Conservation (phyloP, 352 stramenopile species). For the Achlya hypogyna region DNA sequence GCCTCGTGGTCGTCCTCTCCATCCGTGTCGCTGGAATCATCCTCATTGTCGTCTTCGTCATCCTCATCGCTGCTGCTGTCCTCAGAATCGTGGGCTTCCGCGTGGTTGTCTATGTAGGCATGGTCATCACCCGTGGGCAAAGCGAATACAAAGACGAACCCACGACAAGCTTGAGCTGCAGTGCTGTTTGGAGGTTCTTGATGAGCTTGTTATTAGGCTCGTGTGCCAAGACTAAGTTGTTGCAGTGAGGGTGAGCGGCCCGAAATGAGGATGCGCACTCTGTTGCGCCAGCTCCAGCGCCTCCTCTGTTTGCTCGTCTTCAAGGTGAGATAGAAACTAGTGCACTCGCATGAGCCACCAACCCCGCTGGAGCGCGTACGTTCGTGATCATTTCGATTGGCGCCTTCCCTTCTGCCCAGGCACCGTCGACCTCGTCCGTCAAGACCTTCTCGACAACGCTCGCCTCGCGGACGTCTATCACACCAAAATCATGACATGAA, state of each 20-base stretch:
- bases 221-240: neutral
- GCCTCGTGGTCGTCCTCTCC: constrained; percentile 3
- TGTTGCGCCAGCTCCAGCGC: constrained; percentile 13
- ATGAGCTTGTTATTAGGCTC: constrained; percentile 8
- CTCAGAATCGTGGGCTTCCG: neutral
- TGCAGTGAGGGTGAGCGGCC: neutral
- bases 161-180: constrained; percentile 19
- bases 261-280: neutral
- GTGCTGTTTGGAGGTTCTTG: constrained; percentile 11
- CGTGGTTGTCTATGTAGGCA: neutral
- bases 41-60: neutral
- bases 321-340: constrained; percentile 12
- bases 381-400: constrained; percentile 15
- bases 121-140: neutral
- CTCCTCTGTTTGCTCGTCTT: constrained; percentile 16
- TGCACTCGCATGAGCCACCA: neutral
- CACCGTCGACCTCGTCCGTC: constrained; percentile 16
- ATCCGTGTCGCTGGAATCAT: neutral
- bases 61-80: neutral
- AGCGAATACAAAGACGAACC: neutral
- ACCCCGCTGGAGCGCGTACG: neutral
- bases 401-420: constrained; percentile 15
- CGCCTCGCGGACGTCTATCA: neutral
- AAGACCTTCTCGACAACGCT: neutral
- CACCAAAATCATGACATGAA: neutral